Evolutionary conservation across 495 filamentous ascomycete species (phyloP).

Genomic region (Halenospora varia): DNA sequence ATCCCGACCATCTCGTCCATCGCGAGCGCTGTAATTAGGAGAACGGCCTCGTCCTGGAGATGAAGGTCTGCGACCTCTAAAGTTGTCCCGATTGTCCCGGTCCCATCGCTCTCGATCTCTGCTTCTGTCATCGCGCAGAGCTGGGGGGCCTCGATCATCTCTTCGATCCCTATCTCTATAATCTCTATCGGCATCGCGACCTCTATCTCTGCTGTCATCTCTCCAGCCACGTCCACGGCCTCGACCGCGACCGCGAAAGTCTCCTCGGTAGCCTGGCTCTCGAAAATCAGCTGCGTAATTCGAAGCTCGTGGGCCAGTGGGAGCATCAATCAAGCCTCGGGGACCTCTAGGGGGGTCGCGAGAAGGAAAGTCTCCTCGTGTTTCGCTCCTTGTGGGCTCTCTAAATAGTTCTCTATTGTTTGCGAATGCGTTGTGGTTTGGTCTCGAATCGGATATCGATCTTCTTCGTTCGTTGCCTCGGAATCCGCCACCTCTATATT

Average conservation of each 20-base stretch:
- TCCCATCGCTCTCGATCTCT: constrained; percentile 23
- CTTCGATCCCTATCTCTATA: constrained; percentile 40
- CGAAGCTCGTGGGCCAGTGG: constrained; percentile 52
- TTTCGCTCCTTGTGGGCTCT: constrained; percentile 20
- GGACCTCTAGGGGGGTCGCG: constrained; percentile 67
- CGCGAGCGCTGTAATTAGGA: constrained; percentile 40
- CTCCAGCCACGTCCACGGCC: constrained; percentile 44
- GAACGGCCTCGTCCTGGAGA: constrained; percentile 41
- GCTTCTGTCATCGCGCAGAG: constrained; percentile 44
- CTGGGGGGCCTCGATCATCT: constrained; percentile 28
- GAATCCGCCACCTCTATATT: constrained; percentile 39
- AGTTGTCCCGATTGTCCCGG: constrained; percentile 36
- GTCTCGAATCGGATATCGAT: constrained; percentile 43
- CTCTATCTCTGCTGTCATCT: constrained; percentile 60
- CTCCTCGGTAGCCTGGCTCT: constrained; percentile 36
- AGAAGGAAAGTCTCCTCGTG: constrained; percentile 24
- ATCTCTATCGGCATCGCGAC: constrained; percentile 53
- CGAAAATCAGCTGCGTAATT: constrained; percentile 17
- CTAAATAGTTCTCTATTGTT: constrained; percentile 46
- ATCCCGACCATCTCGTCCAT: constrained; percentile 26
- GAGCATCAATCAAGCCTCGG: constrained; percentile 59
- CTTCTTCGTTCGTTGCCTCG: constrained; percentile 26
- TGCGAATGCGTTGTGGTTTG: constrained; percentile 42
- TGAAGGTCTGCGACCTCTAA: constrained; percentile 38
- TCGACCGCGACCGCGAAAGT: constrained; percentile 41